Conservation (phyloP, 768 basidiomycete genomes). For the Tylopilus vinaceipallidus region DNA sequence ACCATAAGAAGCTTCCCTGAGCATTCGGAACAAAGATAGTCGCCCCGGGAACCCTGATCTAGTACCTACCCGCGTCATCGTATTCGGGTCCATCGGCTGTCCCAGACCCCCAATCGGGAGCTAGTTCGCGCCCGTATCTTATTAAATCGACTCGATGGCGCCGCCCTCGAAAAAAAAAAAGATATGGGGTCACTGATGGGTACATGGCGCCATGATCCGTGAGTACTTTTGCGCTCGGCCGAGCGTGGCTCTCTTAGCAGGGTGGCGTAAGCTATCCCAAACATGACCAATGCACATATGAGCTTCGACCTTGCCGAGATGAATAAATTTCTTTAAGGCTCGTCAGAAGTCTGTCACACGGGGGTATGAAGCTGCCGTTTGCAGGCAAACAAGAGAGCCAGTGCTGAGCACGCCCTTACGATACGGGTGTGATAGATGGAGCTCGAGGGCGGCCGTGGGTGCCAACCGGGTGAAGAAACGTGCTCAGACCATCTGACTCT, state of each 20-base stretch:
- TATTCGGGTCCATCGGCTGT: slow-evolving; percentile 23
- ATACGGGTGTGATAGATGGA: slow-evolving; percentile 8
- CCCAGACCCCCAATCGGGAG: slow-evolving; percentile 5
- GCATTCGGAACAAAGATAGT: slow-evolving; percentile 26
- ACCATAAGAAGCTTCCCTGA: slow-evolving; percentile 26
- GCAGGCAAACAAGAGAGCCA: slow-evolving; percentile 2
- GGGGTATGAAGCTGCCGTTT: slow-evolving; percentile 2
- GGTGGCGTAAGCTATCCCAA: slow-evolving; percentile 7
- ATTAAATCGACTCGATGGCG: slow-evolving; percentile 4
- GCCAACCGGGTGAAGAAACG: slow-evolving; percentile 6
- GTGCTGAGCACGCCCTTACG: slow-evolving; percentile 4
- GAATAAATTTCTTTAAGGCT: slow-evolving; percentile 1
- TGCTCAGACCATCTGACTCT: slow-evolving; percentile 6
- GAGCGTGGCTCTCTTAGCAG: not conserved
- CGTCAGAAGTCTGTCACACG: slow-evolving; percentile 10
- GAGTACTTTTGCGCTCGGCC: not conserved
- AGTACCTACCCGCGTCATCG: slow-evolving; percentile 14
- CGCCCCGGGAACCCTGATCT: slow-evolving; percentile 22
- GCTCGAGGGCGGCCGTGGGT: slow-evolving; percentile 7
- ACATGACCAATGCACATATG: slow-evolving; percentile 1
- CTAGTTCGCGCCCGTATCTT: slow-evolving; percentile 5
- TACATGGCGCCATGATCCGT: slow-evolving; percentile 5
- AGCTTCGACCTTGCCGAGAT: slow-evolving; percentile 9
- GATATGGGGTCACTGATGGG: not conserved
- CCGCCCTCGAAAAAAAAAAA: too few relatives aligned